These are phyloP conservation scores for Pluteus cervinus DNA, from an alignment of 768 basidiomycete species.

Conservation along the genomic window DNA sequence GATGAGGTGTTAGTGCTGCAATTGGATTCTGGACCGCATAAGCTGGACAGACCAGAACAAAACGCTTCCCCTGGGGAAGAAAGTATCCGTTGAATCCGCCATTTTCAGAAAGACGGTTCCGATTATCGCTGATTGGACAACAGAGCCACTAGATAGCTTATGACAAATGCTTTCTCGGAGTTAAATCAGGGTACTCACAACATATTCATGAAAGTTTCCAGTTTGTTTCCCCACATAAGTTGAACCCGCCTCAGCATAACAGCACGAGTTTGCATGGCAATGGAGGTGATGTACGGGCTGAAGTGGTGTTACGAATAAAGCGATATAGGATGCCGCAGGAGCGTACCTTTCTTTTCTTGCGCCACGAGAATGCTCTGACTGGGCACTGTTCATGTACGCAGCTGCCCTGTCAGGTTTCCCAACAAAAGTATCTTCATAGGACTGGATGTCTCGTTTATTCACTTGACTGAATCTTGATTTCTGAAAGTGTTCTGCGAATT, in stretches of 20 bases:
- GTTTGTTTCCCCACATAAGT: slow-evolving; percentile 32
- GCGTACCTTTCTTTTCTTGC: slow-evolving; percentile 22
- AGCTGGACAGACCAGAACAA: slow-evolving; percentile 55
- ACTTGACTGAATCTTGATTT: slow-evolving; percentile 16
- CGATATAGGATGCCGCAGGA: too few relatives aligned
- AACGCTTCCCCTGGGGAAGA: slow-evolving; percentile 67
- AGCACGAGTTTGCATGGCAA: slow-evolving; percentile 35
- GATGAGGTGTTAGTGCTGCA: slow-evolving; percentile 11
- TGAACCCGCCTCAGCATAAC: slow-evolving; percentile 35
- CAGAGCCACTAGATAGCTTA: slow-evolving; percentile 25
- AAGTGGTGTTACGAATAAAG: too few relatives aligned
- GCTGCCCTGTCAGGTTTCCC: slow-evolving; percentile 31
- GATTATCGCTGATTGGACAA: slow-evolving; percentile 35
- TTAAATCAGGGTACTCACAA: too few relatives aligned
- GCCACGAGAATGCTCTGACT: slow-evolving; percentile 46
- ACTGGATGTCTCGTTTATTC: slow-evolving; percentile 34
- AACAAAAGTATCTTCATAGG: slow-evolving; percentile 40
- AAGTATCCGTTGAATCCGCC: slow-evolving; percentile 46
- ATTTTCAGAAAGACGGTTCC: slow-evolving; percentile 60
- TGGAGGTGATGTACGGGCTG: slow-evolving; percentile 33
- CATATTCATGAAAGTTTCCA: too few relatives aligned
- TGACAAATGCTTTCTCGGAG: too few relatives aligned
- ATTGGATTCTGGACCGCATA: neutral
- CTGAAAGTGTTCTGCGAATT: slow-evolving; percentile 36
- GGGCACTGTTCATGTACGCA: slow-evolving; percentile 39